Evolutionary conservation across 345 rosid species (phyloP).

Genomic region (Laguncularia racemosa): DNA sequence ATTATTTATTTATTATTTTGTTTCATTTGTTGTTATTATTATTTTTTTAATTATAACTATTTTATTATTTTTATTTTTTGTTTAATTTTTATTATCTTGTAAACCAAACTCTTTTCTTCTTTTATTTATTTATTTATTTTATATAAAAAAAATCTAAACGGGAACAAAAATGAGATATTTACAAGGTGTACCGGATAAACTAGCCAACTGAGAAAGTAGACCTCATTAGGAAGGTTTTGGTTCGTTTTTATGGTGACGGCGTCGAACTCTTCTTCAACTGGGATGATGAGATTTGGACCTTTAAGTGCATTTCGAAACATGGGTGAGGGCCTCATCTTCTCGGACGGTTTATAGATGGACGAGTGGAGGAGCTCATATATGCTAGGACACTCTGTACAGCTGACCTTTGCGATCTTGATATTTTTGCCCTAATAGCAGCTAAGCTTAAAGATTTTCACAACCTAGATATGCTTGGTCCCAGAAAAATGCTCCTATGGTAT

Average conservation of each 20-base stretch:
- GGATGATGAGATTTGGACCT: constrained; percentile 71
- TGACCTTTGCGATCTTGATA: constrained; percentile 59
- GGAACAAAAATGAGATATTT: too few species aligned
- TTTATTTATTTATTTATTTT: too few species aligned
- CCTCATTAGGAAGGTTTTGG: constrained; percentile 43
- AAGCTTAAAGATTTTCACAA: constrained; percentile 77
- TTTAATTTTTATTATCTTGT: too few species aligned
- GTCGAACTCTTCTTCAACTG: constrained; percentile 80
- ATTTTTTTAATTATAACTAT: too few species aligned
- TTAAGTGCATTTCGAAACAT: constrained; percentile 80
- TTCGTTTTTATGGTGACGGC: constrained; percentile 84
- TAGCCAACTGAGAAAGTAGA: constrained; percentile 52
- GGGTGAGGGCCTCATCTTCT: constrained; percentile 95
- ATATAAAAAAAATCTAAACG: too few species aligned
- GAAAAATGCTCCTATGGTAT: constrained; percentile 52
- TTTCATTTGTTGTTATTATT: too few species aligned
- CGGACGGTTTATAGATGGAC: constrained; percentile 69
- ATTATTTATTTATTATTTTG: too few species aligned
- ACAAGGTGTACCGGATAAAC: constrained; percentile 74
- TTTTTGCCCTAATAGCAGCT: constrained; percentile 61
- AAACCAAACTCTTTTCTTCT: too few species aligned
- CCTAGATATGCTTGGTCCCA: constrained; percentile 77
- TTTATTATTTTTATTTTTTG: too few species aligned
- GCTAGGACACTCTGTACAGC: constrained; percentile 87
- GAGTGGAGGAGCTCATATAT: constrained; percentile 89